These are phyloP conservation scores for Karstenula rhodostoma DNA, from an alignment of 2,329 filamentous ascomycete genomes.

Conservation along the genomic window DNA sequence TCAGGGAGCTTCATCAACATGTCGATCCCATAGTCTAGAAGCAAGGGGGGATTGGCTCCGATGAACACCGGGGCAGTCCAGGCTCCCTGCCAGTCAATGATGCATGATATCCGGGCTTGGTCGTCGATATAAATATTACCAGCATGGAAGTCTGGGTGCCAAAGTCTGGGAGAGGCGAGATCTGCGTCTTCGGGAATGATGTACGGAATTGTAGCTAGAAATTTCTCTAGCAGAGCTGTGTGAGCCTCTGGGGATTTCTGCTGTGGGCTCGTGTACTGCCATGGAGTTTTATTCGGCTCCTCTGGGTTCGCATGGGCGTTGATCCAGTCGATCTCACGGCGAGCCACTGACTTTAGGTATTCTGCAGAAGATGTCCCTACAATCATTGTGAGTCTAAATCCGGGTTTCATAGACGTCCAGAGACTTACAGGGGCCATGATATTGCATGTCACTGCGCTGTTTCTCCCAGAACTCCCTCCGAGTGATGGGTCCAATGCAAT, in stretches of 20 bases:
- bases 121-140: slow-evolving; percentile 39
- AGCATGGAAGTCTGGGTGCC: slow-evolving; percentile 40
- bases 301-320: slow-evolving; percentile 33
- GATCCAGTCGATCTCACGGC: slow-evolving; percentile 47
- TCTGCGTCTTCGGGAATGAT: slow-evolving; percentile 35
- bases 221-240: slow-evolving; percentile 29
- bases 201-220: slow-evolving; percentile 30
- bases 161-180: slow-evolving; percentile 34
- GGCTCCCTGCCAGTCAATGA: slow-evolving; percentile 42
- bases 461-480: slow-evolving; percentile 35
- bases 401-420: slow-evolving; percentile 12
- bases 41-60: slow-evolving; percentile 32
- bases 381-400: slow-evolving; percentile 10
- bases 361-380: slow-evolving; percentile 33
- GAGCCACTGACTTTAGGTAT: slow-evolving; percentile 40
- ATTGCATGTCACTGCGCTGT: slow-evolving; percentile 32
- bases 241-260: slow-evolving; percentile 32
- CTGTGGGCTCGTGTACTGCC: slow-evolving; percentile 44
- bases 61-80: slow-evolving; percentile 24
- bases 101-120: slow-evolving; percentile 31
- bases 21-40: slow-evolving; percentile 36
- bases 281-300: slow-evolving; percentile 33
- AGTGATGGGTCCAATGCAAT: slow-evolving; percentile 34
- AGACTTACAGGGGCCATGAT: slow-evolving; percentile 35
- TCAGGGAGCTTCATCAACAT: slow-evolving; percentile 38